phyloP scores from a whole-genome alignment of 805 yeast species.

The Nakazawaea holstii region DNA sequence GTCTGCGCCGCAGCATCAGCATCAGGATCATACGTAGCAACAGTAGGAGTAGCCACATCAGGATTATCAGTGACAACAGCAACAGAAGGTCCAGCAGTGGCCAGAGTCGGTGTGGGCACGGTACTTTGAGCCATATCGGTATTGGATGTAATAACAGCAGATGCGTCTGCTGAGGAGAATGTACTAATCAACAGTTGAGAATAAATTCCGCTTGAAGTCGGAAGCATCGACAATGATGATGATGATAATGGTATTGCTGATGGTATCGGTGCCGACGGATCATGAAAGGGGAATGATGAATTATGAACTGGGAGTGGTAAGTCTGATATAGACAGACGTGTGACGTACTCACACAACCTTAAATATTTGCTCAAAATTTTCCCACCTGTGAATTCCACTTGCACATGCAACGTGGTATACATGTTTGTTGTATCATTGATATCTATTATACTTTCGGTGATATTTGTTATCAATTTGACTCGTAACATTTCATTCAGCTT shows the following conservation, averaged over 20 bases:
- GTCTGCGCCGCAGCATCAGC: background rate
- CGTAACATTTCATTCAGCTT: slow-evolving; percentile 8
- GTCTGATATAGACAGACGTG: slow-evolving; percentile 4
- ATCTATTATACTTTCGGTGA: slow-evolving; percentile 29
- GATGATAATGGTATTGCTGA: background rate
- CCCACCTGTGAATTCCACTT: slow-evolving; percentile 38
- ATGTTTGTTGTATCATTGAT: slow-evolving; percentile 39
- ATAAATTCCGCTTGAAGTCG: background rate
- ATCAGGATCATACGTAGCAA: background rate
- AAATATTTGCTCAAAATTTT: slow-evolving; percentile 31
- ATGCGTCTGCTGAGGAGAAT: background rate
- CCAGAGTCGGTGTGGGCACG: no score
- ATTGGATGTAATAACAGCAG: background rate
- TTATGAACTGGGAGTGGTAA: background rate
- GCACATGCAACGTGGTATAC: slow-evolving; percentile 43
- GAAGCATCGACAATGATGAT: background rate
- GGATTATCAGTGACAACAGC: background rate
- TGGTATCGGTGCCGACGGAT: background rate
- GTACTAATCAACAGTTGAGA: background rate
- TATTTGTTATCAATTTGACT: slow-evolving; percentile 13
- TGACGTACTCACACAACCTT: slow-evolving; percentile 34
- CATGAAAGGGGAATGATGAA: no score
- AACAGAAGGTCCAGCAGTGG: background rate
- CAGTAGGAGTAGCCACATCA: background rate
- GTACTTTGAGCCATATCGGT: background rate